These are phyloP conservation scores for Bassia scoparia DNA, from an alignment of 148 eudicot genomes.

Conservation along the genomic window DNA sequence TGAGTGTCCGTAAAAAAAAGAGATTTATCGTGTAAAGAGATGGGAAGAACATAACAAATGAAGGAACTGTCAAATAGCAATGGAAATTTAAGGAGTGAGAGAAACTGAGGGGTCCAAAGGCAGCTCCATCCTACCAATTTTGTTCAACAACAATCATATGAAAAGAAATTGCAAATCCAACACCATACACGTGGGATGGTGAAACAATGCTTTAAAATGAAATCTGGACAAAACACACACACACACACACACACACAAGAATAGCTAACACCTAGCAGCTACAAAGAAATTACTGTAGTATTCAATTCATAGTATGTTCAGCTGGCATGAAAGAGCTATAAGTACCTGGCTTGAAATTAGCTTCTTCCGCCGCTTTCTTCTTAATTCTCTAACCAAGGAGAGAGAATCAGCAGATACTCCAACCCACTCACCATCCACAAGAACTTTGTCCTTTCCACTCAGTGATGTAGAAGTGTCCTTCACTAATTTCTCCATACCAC, in stretches of 20 bases:
- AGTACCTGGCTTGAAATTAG: slow-evolving; percentile 65
- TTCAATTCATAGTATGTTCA: background rate
- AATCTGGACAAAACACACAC: slow-evolving; percentile 7
- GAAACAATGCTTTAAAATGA: background rate
- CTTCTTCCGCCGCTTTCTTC: slow-evolving; percentile 51
- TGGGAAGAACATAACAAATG: too few species aligned
- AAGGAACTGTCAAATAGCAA: too few species aligned
- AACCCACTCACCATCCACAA: slow-evolving; percentile 84
- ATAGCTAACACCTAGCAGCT: background rate
- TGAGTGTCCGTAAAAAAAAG: background rate
- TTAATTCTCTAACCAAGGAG: slow-evolving; percentile 55
- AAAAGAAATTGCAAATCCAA: background rate
- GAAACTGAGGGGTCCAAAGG: background rate
- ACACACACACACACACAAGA: background rate
- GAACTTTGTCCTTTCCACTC: slow-evolving; percentile 53
- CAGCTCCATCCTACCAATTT: background rate
- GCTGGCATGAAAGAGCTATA: background rate
- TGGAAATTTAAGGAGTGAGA: background rate
- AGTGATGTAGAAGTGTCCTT: slow-evolving; percentile 55
- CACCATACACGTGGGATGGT: background rate
- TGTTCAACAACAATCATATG: background rate
- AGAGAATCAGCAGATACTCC: slow-evolving; percentile 65
- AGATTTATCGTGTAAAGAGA: too few species aligned
- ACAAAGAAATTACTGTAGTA: background rate
- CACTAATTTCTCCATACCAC: slow-evolving; percentile 63